Percentiles rank a stretch among this genome's conserved stretches.
Evolutionary conservation across 306 rosid species (phyloP).

Genomic region (Neltuma alba): DNA sequence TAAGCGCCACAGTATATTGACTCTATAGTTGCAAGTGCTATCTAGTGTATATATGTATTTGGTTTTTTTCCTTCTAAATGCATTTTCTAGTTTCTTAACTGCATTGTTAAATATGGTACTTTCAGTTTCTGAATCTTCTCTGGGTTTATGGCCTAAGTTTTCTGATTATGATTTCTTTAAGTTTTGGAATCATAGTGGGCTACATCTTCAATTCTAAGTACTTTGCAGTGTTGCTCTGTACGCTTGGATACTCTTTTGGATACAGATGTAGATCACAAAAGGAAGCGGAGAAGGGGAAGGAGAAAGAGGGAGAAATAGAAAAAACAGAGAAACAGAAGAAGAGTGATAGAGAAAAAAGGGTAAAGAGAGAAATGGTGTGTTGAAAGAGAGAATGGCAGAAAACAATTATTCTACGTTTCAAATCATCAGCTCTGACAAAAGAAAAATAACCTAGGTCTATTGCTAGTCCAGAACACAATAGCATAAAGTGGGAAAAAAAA

Average conservation of each 20-base stretch:
- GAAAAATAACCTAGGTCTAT: not conserved
- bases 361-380: not conserved
- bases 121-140: not conserved
- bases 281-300: not conserved
- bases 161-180: not conserved
- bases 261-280: not conserved
- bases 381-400: not conserved
- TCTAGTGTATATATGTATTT: not conserved
- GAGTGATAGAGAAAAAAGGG: not conserved
- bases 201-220: not conserved
- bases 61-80: not conserved
- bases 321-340: not conserved
- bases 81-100: not conserved
- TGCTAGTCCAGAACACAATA: not conserved
- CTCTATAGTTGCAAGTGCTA: not conserved
- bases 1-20: not conserved
- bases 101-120: not conserved
- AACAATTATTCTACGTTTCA: not conserved
- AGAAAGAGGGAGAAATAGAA: not conserved
- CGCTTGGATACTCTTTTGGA: not conserved
- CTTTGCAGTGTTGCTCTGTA: not conserved
- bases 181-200: not conserved
- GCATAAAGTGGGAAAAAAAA: not conserved
- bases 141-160: constrained; percentile 4
- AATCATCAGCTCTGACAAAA: not conserved